Evolutionary conservation across 345 rosid species (phyloP), one percentile per base, ranked within the genome.

Genomic region (Boechera stricta): DNA sequence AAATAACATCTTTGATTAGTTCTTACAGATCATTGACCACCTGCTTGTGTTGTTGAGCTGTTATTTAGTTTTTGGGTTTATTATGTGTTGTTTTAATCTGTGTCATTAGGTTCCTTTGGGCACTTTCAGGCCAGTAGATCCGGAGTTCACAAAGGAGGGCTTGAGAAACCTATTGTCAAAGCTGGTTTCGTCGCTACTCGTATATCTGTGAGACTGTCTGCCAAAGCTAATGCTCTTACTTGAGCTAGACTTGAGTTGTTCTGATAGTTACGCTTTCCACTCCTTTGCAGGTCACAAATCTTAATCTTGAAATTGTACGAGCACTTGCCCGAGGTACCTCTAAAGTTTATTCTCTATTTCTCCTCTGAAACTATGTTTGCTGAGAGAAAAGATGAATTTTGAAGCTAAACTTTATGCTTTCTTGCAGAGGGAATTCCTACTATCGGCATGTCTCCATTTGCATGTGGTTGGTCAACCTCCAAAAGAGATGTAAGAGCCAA

Each of bases 51-150:
- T 68, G 60, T 68, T 53, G 72, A 53, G 45, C 45, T 69, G 61
- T 5, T 53, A 5, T 36, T 54, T 53, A 38, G 45, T 24, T 51
- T 32, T 5, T 32, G n/a, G 28, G 45, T 5, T 69, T 16, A 26
- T 16, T 18, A 0, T 39, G 18, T 70, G 39, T 0, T 26, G 21
- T 41, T 73, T 9, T 42, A 1, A 18, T 28, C 77, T 70, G 67
- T 55, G 68, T 49, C 49, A 67, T 79, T 83, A 92, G 98, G 97
- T 82, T 94, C 98, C 39, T 94, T 94, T 81, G 98, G 98, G 53
- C 98, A 94, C 73, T 94, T 92, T 81, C 98, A 94, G 80, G 98
- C 98, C 5, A 92, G 98, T 82, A 85, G 80, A 84, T 94, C 98
- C 6, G 94, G 94, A 36, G 98, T 94, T 80, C 98, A 92, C 59